These are phyloP conservation scores for Apiospora marii DNA, from an alignment of 2,329 filamentous ascomycete species.

Conservation along the genomic window DNA sequence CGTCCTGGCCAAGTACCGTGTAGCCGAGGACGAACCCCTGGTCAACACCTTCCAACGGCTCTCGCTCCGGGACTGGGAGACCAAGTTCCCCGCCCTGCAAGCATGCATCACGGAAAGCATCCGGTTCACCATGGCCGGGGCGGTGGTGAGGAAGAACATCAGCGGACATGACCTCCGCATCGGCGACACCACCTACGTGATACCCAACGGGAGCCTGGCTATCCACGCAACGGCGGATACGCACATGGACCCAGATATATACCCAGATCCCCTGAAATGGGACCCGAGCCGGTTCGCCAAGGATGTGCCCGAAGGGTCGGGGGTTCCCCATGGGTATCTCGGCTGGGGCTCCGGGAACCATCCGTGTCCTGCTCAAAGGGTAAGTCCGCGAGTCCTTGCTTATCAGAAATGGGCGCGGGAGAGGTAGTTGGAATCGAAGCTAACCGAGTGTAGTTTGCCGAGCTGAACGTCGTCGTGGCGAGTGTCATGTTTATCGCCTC, in stretches of 20 bases:
- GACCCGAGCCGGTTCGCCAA: conserved; percentile 17
- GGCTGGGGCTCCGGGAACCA: conserved; percentile 26
- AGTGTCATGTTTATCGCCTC: conserved; percentile 24
- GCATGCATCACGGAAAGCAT: conserved; percentile 22
- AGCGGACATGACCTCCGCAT: conserved; percentile 11
- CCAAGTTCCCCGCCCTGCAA: conserved; percentile 5
- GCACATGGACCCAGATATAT: conserved; percentile 18
- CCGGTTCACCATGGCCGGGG: conserved; percentile 25
- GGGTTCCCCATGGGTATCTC: conserved; percentile 22
- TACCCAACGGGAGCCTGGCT: conserved; percentile 20
- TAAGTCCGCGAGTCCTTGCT: background rate
- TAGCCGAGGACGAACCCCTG: background rate
- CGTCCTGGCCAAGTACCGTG: background rate
- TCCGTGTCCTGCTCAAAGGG: conserved; percentile 18
- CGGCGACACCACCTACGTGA: conserved; percentile 12
- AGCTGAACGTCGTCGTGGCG: conserved; percentile 25
- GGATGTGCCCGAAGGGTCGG: background rate
- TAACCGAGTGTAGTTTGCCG: conserved; percentile 19
- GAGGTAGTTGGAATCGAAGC: no score
- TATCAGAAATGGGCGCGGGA: no score
- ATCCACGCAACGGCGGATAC: conserved; percentile 24
- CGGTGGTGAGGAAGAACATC: conserved; percentile 26
- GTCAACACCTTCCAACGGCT: background rate
- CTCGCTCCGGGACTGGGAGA: conserved; percentile 23
- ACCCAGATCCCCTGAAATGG: conserved; percentile 1